Evolutionary conservation across 2,329 filamentous ascomycete species (phyloP).

Genomic region (Colletotrichum tamarilloi): DNA sequence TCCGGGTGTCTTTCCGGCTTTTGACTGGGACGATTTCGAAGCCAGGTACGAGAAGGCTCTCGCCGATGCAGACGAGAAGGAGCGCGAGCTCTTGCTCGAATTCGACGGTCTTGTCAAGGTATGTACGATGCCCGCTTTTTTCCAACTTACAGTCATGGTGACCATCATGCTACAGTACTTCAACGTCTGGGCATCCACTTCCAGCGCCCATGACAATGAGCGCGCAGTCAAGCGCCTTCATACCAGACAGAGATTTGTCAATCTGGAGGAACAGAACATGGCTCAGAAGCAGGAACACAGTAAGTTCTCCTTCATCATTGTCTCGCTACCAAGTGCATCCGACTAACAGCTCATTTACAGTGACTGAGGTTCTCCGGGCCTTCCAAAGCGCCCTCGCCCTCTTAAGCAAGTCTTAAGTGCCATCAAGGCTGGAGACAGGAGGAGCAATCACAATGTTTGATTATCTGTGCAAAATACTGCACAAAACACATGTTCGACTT

Average conservation of each 20-base stretch:
- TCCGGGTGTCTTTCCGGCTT: constrained; percentile 64
- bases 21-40: constrained; percentile 85
- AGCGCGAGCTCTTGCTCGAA: constrained; percentile 74
- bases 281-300: constrained; percentile 83
- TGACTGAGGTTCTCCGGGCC: constrained; percentile 68
- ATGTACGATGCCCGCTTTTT: constrained; percentile 25
- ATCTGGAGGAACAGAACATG: constrained; percentile 77
- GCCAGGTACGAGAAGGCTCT: constrained; percentile 75
- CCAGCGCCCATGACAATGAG: constrained; percentile 78
- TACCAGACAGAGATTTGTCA: constrained; percentile 82
- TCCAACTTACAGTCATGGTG: constrained; percentile 3
- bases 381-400: constrained; percentile 72
- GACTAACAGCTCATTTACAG: constrained; percentile 46
- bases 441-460: neutral
- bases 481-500: neutral
- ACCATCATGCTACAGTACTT: constrained; percentile 71
- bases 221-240: constrained; percentile 83
- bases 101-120: constrained; percentile 76
- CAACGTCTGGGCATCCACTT: constrained; percentile 79
- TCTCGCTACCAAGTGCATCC: neutral
- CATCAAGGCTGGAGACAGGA: neutral
- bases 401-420: constrained; percentile 47
- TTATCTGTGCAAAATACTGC: constrained; percentile 14
- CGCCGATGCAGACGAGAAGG: constrained; percentile 69
- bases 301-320: constrained; percentile 58